Evolutionary conservation across 352 stramenopile genomes (phyloP).

Genomic region (Pythium guiyangense): DNA sequence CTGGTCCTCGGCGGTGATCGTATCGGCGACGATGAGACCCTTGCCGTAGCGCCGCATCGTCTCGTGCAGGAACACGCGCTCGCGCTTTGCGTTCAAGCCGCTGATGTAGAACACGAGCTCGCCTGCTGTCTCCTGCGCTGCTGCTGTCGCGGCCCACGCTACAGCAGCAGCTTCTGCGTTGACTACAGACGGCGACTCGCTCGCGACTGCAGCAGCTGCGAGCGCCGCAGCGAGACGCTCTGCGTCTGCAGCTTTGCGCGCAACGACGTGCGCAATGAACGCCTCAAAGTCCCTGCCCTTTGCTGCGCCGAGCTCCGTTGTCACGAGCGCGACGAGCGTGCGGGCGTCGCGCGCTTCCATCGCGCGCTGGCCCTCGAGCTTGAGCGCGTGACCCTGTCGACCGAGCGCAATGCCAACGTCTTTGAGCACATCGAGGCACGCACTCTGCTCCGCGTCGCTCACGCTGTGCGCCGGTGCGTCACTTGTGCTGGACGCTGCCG

Average conservation of each 20-base stretch:
- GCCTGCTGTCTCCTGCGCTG: constrained; percentile 16
- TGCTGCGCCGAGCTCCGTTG: constrained; percentile 48
- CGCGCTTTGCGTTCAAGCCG: constrained; percentile 83
- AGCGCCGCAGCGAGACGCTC: constrained; percentile 8
- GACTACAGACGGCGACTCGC: not conserved
- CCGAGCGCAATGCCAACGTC: constrained; percentile 9
- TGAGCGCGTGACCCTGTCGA: constrained; percentile 1
- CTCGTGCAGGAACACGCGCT: constrained; percentile 88
- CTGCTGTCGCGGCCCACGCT: constrained; percentile 5
- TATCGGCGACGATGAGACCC: constrained; percentile 80
- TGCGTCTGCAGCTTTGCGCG: constrained; percentile 26
- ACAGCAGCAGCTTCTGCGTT: not conserved
- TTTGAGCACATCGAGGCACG: constrained; percentile 21
- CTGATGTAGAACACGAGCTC: constrained; percentile 69
- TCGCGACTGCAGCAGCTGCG: not conserved
- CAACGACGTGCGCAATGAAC: constrained; percentile 62
- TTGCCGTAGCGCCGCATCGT: constrained; percentile 83
- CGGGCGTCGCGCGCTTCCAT: constrained; percentile 42
- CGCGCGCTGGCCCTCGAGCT: constrained; percentile 20
- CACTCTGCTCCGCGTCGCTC: not conserved
- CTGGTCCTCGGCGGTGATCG: constrained; percentile 78
- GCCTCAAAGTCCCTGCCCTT: constrained; percentile 69
- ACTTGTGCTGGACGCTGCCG: not conserved
- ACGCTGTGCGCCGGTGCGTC: not conserved
- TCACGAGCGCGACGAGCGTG: constrained; percentile 48